A percentile compares a stretch with the other conserved stretches of the same genome.
These are phyloP conservation scores for Dioscorea cayenensis DNA, from an alignment of 116 monocot species.

Conservation along the genomic window DNA sequence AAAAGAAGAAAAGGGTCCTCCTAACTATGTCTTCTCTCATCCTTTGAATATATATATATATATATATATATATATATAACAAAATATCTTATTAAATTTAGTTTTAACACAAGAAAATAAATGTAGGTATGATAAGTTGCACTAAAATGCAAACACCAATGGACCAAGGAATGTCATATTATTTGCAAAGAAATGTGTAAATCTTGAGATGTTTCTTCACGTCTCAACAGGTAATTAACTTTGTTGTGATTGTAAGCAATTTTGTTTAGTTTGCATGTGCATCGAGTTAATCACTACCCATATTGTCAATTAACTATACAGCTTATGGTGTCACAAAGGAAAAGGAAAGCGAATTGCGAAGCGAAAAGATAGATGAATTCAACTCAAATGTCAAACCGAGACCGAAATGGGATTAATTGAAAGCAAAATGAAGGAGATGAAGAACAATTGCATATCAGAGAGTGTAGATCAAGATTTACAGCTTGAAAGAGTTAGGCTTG, in stretches of 20 bases:
- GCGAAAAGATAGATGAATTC: constrained; percentile 19
- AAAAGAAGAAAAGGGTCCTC: no score
- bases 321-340: constrained; percentile 44
- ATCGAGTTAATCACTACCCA: no score
- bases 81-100: no score
- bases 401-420: constrained; percentile 36
- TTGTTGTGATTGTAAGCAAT: background rate
- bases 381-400: constrained; percentile 3
- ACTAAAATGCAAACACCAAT: constrained; percentile 35
- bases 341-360: constrained; percentile 36
- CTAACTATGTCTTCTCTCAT: no score
- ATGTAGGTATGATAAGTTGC: constrained; percentile 62
- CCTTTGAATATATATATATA: no score
- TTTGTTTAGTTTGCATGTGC: no score
- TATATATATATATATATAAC: no score
- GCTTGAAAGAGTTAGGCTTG: constrained; percentile 64
- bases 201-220: constrained; percentile 46
- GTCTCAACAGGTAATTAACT: constrained; percentile 60
- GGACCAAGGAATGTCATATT: constrained; percentile 51
- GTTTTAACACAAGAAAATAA: no score
- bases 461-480: constrained; percentile 7
- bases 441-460: background rate
- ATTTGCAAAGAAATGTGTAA: constrained; percentile 45
- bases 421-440: constrained; percentile 25
- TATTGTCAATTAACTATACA: background rate